phyloP scores from a whole-genome alignment of 345 rosid genomes.

The Raphanus sativus region DNA sequence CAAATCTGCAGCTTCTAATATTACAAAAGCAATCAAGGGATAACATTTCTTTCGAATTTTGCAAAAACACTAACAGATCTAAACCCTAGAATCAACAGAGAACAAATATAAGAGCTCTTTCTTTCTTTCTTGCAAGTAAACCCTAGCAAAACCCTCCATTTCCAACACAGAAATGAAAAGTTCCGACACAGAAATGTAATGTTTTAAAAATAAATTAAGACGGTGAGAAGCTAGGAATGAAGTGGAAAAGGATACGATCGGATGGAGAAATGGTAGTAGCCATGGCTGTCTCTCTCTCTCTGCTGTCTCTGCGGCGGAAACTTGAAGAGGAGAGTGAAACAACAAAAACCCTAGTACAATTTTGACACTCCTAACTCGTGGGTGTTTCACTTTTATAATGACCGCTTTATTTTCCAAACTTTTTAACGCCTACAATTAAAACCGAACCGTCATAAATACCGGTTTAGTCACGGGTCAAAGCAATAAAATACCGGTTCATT shows the following conservation, averaged over 20 bases:
- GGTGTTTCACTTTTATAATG: neutral
- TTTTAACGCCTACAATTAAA: neutral
- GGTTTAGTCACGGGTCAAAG: neutral
- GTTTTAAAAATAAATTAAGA: neutral
- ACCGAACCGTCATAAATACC: neutral
- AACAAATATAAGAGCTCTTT: neutral
- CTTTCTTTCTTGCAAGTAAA: neutral
- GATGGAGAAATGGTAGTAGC: slow-evolving; percentile 14
- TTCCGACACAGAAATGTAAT: neutral
- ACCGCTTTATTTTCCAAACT: neutral
- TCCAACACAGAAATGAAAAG: neutral
- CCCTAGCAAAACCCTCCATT: neutral
- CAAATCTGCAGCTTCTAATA: neutral
- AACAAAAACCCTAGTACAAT: neutral
- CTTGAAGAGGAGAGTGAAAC: neutral
- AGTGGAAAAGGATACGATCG: slow-evolving; percentile 5
- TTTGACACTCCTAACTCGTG: too few species aligned
- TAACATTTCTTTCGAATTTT: neutral
- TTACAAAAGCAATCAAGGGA: neutral
- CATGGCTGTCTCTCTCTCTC: neutral
- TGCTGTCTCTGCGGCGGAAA: slow-evolving; percentile 1
- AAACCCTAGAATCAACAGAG: neutral
- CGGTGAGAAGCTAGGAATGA: neutral
- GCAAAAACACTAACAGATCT: neutral
- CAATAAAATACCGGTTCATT: too few species aligned